Evolutionary conservation across 1,284 basidiomycete genomes (phyloP), one percentile per base, ranked within the genome.

Genomic region (Ceratorhiza oryzae-sativae): DNA sequence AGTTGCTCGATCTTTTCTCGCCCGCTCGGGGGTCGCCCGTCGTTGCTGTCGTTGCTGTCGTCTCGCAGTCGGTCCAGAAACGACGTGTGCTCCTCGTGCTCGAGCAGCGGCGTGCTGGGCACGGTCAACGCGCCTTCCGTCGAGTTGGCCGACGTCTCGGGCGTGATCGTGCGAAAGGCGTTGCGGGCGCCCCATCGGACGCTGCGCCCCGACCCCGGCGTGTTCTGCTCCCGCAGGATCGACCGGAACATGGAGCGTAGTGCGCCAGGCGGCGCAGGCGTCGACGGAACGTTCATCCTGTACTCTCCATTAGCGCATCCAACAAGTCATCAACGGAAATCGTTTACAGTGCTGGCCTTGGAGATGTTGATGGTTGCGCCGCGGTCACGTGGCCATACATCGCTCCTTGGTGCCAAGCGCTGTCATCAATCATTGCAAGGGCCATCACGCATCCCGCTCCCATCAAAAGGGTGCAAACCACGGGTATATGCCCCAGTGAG

Each of bases 121-220:
- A 60, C 30, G 3, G 30, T 56, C 32, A 3, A 15, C 27, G 30
- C 10, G 0, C 42, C 58, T 41, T 74, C 71, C 2, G 55, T 48
- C 12, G 70, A 68, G 20, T 8, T 48, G 1, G 81, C 78, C n/a
- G 88, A 89, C 25, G 83, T 80, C 53, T 90, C 86, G 12, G 89
- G 88, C 63, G 84, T 89, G 75, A 88, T 86, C 20, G 86, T 81
- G 74, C 84, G 87, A 79, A 85, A 87, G 10, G 86, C 87, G 72
- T 90, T 86, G 30, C 86, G 83, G n/a, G 87, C 85, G 79, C 89
- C 89, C 81, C 90, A 91, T 8, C 89, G 87, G 25, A 91, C 90
- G 76, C 86, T 90, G 77, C 88, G 87, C 9, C 89, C 89, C 3
- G 88, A 88, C 2, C 86, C 88, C 90, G 90, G 0, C 36, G 90